Percentiles rank a stretch among this genome's conserved stretches.
Conservation (phyloP, 352 stramenopile genomes). For the Phytopythium ostracodes region DNA sequence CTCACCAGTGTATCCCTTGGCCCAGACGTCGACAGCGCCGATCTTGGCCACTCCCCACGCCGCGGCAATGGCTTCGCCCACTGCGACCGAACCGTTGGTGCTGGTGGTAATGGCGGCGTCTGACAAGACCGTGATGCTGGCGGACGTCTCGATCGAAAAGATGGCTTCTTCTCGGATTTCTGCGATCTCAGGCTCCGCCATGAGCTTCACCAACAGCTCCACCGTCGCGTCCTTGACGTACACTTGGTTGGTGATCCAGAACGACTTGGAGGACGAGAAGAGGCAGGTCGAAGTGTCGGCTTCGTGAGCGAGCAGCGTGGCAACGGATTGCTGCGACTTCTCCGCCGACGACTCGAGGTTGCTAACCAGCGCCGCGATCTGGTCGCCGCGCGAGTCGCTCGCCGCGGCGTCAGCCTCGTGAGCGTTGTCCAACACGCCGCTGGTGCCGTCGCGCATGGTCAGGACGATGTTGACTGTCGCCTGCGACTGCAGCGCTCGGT, state of each 20-base stretch:
- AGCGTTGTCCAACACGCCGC: constrained; percentile 10
- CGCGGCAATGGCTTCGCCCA: constrained; percentile 6
- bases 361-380: constrained; percentile 19
- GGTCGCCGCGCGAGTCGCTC: constrained; percentile 11
- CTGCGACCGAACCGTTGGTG: constrained; percentile 7
- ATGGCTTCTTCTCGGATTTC: constrained; percentile 27
- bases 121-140: constrained; percentile 14
- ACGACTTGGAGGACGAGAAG: constrained; percentile 13
- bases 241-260: constrained; percentile 39
- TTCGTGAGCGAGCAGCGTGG: constrained; percentile 15
- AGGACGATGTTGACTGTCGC: constrained; percentile 26
- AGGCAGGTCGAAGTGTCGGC: constrained; percentile 1
- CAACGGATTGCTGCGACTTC: constrained; percentile 9
- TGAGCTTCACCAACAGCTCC: constrained; percentile 21
- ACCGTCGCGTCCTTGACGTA: constrained; percentile 23
- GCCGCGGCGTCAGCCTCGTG: constrained; percentile 3
- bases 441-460: constrained; percentile 19
- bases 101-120: constrained; percentile 1
- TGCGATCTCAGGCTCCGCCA: constrained; percentile 15
- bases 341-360: constrained; percentile 13
- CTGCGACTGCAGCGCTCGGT: constrained; percentile 18
- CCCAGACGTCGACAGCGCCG: constrained; percentile 30
- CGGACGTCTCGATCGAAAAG: constrained; percentile 16
- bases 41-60: constrained; percentile 34
- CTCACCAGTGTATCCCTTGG: constrained; percentile 16